Base-by-base conservation (phyloP, 495 filamentous ascomycete genomes). In the Margaritispora aquatica region DNA sequence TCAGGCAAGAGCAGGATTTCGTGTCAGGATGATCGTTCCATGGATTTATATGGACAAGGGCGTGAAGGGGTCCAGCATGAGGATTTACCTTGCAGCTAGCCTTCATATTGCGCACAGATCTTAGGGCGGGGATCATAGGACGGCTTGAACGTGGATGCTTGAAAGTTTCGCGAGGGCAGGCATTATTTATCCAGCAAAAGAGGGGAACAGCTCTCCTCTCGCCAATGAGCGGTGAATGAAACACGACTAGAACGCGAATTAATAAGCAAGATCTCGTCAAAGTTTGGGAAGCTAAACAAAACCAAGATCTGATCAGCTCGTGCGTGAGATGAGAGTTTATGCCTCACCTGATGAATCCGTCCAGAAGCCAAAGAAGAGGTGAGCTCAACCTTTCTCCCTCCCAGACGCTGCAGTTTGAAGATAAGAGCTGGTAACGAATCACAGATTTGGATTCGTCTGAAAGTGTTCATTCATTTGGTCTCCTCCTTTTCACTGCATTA, bases 81-180 rank as follows among this genome's bases (percentile, higher is more conserved):
- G 27, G 54, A 59, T 60, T 60, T 60, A 60, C 58, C 50, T 54
- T 60, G 58, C 58, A 60, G 58, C 21, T 54, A 17, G 36, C 51
- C 29, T 60, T 24, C 31, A 34, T 34, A 26, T 21, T 22, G n/a
- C 27, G 46, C 26, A 51, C 46, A 51, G 46, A 51, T 58, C 19
- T 51, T 57, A 22, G n/a, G 5, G 47, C 47, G 10, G 47, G 47
- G 47, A 50, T 50, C 15, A 15, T 3, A 15, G 38, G 38, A n/a
- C 38, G 38, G 38, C 38, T 17, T 44, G 38, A 44, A 44, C 38
- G 38, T 17, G 38, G 29, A 34, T 34, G 38, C 38, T 44, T 44
- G 38, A 44, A 44, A 9, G 38, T 15, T 17, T 8, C 38, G 38
- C 7, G 8, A 44, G 15, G 38, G 15, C 38, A 44, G 38, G 38